Evolutionary conservation across 108 stramenopile genomes (phyloP), one percentile per base, ranked within the genome.

Genomic region (Pseudonitzschia pungens): DNA sequence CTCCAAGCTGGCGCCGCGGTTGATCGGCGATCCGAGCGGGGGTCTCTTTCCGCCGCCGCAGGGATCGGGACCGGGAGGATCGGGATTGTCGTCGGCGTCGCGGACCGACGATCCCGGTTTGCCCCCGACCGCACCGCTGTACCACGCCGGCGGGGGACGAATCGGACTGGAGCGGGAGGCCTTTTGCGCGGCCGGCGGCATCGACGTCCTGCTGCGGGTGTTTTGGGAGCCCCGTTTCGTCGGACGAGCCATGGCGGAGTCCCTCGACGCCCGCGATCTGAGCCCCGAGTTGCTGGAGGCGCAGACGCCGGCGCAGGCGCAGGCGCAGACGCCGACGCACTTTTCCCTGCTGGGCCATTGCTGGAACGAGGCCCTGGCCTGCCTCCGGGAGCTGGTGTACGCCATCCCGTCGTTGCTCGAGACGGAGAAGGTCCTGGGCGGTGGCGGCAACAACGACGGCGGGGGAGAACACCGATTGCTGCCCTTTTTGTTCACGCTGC

Each of bases 291-390:
- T 18, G 16, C 9, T 14, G 45, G 45, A 4, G 18, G 14, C 16
- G 45, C 3, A 14, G 42, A 6, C 6, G 11, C 9, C 9, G 42
- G 42, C 11, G 9, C 42, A 9, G 9, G 9, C 42, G 6, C 42
- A 6, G 42, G 9, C 9, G 11, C 11, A 11, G 42, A 53, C 5
- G n/a, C n/a, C n/a, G 52, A 4, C 52, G 80, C 79, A 57, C 11
- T 75, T 65, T 8, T 73, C 26, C 55, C 80, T 74, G 45, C 62
- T 88, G 22, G 77, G 83, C 20, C 64, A 48, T 28, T 82, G 77
- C 54, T 90, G 84, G 86, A 93, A 93, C 73, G 89, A 93, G 64
- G 74, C 75, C 20, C 52, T 93, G 68, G 78, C 79, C 0, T 71
- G 81, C 22, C 68, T 93, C 26, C 73, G 92, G 21, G 89, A 90